A percentile compares a stretch with the other conserved stretches of the same genome.
Evolutionary conservation across 192 early-diverging fungal species (phyloP).

Genomic region (Coemansia sp.): DNA sequence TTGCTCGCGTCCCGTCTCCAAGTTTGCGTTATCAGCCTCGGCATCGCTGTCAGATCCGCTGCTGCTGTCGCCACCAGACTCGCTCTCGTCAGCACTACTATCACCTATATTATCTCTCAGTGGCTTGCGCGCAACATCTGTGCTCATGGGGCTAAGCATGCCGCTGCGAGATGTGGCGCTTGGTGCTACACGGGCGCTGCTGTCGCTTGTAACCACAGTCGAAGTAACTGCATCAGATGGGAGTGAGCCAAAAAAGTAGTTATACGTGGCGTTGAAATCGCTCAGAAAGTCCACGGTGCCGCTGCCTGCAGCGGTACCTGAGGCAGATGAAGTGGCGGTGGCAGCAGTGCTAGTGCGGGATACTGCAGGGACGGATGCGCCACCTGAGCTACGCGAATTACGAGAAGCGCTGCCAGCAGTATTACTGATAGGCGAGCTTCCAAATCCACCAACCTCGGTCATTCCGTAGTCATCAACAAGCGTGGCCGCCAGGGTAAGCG

Average conservation of each 20-base stretch:
- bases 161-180: constrained; percentile 7
- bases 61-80: background rate
- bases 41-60: constrained; percentile 1
- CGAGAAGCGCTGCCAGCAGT: no score
- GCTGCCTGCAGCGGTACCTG: background rate
- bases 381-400: no score
- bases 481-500: constrained; percentile 44
- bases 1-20: constrained; percentile 9
- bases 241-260: constrained; percentile 34
- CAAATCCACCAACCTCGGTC: background rate
- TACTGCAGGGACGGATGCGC: constrained; percentile 1
- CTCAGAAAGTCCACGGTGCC: constrained; percentile 24
- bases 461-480: constrained; percentile 44
- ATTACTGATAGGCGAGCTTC: no score
- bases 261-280: constrained; percentile 48
- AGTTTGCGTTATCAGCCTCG: background rate
- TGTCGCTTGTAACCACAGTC: constrained; percentile 1
- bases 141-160: constrained; percentile 33
- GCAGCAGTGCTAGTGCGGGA: background rate
- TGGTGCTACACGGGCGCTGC: background rate
- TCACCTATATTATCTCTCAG: constrained; percentile 10
- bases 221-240: constrained; percentile 18
- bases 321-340: background rate
- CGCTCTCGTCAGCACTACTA: background rate
- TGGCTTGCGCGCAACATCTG: constrained; percentile 6